Evolutionary conservation across 2,329 filamentous ascomycete species (phyloP).

Genomic region (Allantophomopsis lycopodina): DNA sequence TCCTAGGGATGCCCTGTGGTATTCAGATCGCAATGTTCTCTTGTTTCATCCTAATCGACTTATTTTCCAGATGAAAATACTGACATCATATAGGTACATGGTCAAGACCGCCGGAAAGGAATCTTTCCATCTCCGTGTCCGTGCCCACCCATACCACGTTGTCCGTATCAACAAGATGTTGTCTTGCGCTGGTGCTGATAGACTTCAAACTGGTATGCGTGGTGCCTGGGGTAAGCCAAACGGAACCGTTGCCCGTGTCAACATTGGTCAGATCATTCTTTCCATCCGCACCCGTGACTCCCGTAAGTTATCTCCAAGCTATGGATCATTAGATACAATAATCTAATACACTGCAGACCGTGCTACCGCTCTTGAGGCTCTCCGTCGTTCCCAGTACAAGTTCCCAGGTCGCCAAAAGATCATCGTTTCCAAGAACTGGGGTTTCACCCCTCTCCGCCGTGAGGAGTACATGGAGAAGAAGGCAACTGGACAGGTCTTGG

Average conservation of each 20-base stretch:
- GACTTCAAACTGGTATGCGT: conserved; percentile 99
- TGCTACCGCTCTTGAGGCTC: conserved; percentile 88
- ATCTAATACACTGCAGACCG: conserved; percentile 45
- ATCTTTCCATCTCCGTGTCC: conserved; percentile 60
- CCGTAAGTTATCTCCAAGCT: conserved; percentile 36
- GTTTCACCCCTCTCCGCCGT: conserved; percentile 94
- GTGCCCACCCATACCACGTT: conserved; percentile 98
- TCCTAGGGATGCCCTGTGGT: too few species aligned
- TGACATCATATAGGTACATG: conserved; percentile 29
- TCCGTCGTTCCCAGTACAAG: conserved; percentile 99
- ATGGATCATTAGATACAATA: neutral
- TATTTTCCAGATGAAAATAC: conserved; percentile 1
- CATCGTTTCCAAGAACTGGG: conserved; percentile 99
- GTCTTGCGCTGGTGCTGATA: conserved; percentile 99
- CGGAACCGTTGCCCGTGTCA: conserved; percentile 97
- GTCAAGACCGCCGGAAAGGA: conserved; percentile 63
- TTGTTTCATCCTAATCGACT: neutral
- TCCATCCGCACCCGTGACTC: conserved; percentile 93
- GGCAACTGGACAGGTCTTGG: conserved; percentile 83
- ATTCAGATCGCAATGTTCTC: too few species aligned
- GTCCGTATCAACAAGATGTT: conserved; percentile 99
- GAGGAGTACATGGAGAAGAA: conserved; percentile 97
- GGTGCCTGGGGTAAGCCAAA: conserved; percentile 99
- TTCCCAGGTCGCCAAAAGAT: conserved; percentile 99
- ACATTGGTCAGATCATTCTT: conserved; percentile 99